Base-by-base conservation (phyloP, 2,329 filamentous ascomycete genomes). In the Botryotinia globosa region DNA sequence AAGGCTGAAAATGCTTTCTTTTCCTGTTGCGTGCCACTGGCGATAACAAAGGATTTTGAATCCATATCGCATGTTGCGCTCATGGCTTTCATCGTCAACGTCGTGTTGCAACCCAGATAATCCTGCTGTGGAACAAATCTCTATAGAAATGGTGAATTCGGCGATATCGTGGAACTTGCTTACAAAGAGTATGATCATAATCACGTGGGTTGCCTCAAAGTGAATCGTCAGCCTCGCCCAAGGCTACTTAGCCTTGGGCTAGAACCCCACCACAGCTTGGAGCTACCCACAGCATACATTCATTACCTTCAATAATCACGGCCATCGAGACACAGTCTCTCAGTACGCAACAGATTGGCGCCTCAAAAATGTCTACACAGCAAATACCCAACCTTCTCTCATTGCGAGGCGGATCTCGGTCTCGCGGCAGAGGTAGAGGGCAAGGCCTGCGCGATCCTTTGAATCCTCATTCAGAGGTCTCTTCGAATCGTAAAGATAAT, bases 311-410 rank as follows among this genome's bases (percentile, higher is more conserved):
- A 16, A 22, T 34, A 22, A 45, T 45, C 42, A 16, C 16, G 9
- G 45, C 45, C 34, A 54, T 66, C n/a, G 34, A 37, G 34, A 54
- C 25, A 22, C 20, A 66, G 14, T 34, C n/a, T 16, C 9, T 12
- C 29, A 22, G 10, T 56, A 56, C 34, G 29, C 34, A 42, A 12
- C 25, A 20, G 32, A 56, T 32, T 25, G 16, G 22, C 29, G 8
- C 37, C 29, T 8, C 29, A 32, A 77, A 74, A 73, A 94, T 94
- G 92, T 87, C 92, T 64, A 88, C 90, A 44, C 84, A 89, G 58
- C 87, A 90, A 37, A 97, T 97, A 63, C 94, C 94, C 3, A 95
- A 97, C 79, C 87, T 97, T 48, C 88, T 84, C 80, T 92, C 80
- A 80, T 85, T 85, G 83, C 80, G 87, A 80, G 79, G 85, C 77